phyloP scores from a whole-genome alignment of 2,329 filamentous ascomycete genomes.

The Arthrinium phaeospermum region DNA sequence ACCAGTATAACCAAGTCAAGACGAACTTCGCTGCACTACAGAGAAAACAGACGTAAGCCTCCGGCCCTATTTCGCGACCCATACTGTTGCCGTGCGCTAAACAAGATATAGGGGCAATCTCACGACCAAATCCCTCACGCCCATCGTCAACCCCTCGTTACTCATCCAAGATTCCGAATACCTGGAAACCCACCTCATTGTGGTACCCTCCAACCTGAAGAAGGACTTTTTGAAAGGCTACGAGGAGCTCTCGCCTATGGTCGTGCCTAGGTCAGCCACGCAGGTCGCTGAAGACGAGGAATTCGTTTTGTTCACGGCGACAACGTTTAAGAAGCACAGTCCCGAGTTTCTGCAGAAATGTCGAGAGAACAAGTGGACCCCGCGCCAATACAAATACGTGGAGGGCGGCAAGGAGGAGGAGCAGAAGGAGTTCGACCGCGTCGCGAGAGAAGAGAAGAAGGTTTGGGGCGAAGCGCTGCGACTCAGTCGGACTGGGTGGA shows the following conservation, averaged over 20 bases:
- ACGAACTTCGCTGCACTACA: slow-evolving; percentile 81
- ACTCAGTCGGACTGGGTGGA: slow-evolving; percentile 89
- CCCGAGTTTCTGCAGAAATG: slow-evolving; percentile 90
- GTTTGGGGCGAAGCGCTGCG: slow-evolving; percentile 91
- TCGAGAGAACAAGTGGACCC: slow-evolving; percentile 92
- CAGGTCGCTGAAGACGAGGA: slow-evolving; percentile 87
- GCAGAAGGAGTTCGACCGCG: slow-evolving; percentile 80
- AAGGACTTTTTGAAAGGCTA: slow-evolving; percentile 92
- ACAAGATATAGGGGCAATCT: slow-evolving; percentile 75
- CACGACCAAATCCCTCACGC: slow-evolving; percentile 89
- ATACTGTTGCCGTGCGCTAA: neutral
- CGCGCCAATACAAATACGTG: slow-evolving; percentile 90
- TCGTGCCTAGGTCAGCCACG: slow-evolving; percentile 85
- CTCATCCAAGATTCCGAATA: slow-evolving; percentile 93
- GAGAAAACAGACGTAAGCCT: slow-evolving; percentile 74
- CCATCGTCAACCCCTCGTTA: slow-evolving; percentile 80
- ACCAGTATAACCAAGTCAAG: slow-evolving; percentile 92
- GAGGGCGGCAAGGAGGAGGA: slow-evolving; percentile 91
- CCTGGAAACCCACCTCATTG: slow-evolving; percentile 92
- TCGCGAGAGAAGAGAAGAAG: slow-evolving; percentile 81
- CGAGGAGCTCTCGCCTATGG: slow-evolving; percentile 87
- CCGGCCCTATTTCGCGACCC: neutral
- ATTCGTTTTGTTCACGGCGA: slow-evolving; percentile 86
- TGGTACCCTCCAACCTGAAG: slow-evolving; percentile 77
- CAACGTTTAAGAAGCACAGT: slow-evolving; percentile 90